Evolutionary conservation across 2,329 filamentous ascomycete species (phyloP).

Genomic region (Phoma herbarum): DNA sequence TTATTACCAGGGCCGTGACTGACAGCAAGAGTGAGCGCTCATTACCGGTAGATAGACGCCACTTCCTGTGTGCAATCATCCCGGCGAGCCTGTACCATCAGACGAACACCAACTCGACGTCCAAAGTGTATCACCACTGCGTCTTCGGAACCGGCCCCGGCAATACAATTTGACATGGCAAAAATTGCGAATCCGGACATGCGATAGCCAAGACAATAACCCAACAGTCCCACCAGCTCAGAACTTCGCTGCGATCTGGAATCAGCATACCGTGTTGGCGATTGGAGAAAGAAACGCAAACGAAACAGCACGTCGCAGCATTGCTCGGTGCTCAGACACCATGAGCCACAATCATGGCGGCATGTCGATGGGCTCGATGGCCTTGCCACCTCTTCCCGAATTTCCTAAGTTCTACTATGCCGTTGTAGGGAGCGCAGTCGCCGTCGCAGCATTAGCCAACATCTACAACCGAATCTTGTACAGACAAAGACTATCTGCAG

Average conservation of each 20-base stretch:
- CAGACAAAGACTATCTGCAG: conserved; percentile 61
- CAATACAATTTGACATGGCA: conserved; percentile 14
- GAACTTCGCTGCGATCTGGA: conserved; percentile 8
- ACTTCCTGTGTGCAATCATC: conserved; percentile 9
- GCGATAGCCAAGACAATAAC: conserved; percentile 16
- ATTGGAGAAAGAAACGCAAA: conserved; percentile 9
- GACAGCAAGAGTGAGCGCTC: conserved; percentile 13
- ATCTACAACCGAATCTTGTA: conserved; percentile 59
- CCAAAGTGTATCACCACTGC: conserved; percentile 5
- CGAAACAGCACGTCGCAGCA: conserved; percentile 21
- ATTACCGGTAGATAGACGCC: conserved; percentile 7
- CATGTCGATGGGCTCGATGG: conserved; percentile 46
- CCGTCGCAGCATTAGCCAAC: conserved; percentile 55
- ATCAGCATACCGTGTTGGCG: conserved; percentile 9
- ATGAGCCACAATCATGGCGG: conserved; percentile 36
- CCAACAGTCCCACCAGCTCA: neutral
- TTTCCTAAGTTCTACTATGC: conserved; percentile 64
- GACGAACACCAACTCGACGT: conserved; percentile 6
- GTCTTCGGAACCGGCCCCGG: neutral
- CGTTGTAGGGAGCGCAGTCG: conserved; percentile 58
- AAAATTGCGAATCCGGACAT: conserved; percentile 1
- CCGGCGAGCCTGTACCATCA: conserved; percentile 1
- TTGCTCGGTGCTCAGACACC: conserved; percentile 18
- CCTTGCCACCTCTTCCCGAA: conserved; percentile 56
- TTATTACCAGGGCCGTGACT: conserved; percentile 25